Evolutionary conservation across 441 rosid species (phyloP).

Genomic region (Pelargonium fulgidum): DNA sequence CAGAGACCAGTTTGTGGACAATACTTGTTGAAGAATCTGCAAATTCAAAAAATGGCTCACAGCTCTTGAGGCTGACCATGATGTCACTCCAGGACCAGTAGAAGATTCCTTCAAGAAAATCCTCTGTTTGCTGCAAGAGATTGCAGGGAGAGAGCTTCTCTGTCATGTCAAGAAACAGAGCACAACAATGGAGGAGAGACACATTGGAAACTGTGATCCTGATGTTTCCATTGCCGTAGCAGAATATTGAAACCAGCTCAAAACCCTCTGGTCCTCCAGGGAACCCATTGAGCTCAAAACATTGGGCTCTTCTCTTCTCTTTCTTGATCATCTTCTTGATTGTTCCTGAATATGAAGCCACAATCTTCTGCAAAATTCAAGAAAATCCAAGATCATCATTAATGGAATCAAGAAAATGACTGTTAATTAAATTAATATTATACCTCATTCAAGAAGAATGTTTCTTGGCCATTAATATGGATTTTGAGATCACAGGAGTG

Average conservation of each 20-base stretch:
- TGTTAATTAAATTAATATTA: background rate
- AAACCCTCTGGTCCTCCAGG: conserved; percentile 68
- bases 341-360: conserved; percentile 45
- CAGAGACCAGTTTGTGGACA: conserved; percentile 42
- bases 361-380: conserved; percentile 32
- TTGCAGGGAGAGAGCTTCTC: conserved; percentile 42
- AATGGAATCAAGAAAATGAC: conserved; percentile 2
- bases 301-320: conserved; percentile 35
- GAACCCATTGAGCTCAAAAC: conserved; percentile 39
- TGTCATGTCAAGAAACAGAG: conserved; percentile 57
- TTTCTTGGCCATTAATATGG: background rate
- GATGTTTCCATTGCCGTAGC: conserved; percentile 48
- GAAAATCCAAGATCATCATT: background rate
- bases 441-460: conserved; percentile 10
- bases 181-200: conserved; percentile 46
- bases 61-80: conserved; percentile 43
- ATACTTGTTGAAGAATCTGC: conserved; percentile 51
- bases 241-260: conserved; percentile 55
- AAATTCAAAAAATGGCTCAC: conserved; percentile 39
- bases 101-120: conserved; percentile 47
- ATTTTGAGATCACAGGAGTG: conserved; percentile 34
- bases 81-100: conserved; percentile 62
- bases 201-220: conserved; percentile 46
- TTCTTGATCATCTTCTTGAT: conserved; percentile 49
- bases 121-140: conserved; percentile 49